Evolutionary conservation across 2,329 filamentous ascomycete species (phyloP).

Genomic region (Truncatella angustata): DNA sequence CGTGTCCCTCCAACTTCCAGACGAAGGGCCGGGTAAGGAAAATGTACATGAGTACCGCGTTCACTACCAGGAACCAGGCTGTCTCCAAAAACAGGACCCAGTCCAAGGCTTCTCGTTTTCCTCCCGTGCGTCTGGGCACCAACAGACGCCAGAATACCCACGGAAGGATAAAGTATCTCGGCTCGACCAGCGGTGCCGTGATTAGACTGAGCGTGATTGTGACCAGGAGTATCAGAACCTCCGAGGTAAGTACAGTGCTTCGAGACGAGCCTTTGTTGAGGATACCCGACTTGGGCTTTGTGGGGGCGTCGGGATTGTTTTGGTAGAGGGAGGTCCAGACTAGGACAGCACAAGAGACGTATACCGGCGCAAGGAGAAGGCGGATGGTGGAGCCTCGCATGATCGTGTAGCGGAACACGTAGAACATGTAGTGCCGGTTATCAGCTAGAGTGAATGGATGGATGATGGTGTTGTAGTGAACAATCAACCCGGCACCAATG

Average conservation of each 20-base stretch:
- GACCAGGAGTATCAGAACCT: constrained; percentile 57
- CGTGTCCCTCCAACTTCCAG: constrained; percentile 56
- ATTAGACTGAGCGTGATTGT: constrained; percentile 76
- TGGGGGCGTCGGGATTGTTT: not conserved
- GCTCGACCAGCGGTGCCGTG: constrained; percentile 90
- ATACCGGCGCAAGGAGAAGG: constrained; percentile 67
- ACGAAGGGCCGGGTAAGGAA: constrained; percentile 68
- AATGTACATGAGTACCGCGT: constrained; percentile 64
- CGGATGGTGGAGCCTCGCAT: constrained; percentile 61
- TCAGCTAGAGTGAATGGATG: constrained; percentile 96
- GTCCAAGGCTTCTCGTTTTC: constrained; percentile 7
- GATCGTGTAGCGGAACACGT: constrained; percentile 84
- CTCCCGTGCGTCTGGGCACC: constrained; percentile 47
- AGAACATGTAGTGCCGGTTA: constrained; percentile 97
- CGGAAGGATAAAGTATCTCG: constrained; percentile 91
- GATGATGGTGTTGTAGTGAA: constrained; percentile 85
- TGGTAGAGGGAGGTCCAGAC: constrained; percentile 59
- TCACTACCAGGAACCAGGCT: constrained; percentile 65
- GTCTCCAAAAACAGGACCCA: constrained; percentile 55
- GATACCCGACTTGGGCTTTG: not conserved
- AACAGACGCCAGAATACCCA: constrained; percentile 92
- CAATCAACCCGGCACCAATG: constrained; percentile 40
- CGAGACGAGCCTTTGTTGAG: constrained; percentile 22
- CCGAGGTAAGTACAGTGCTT: constrained; percentile 41
- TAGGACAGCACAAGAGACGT: constrained; percentile 68